Base-by-base conservation (phyloP, 2,329 filamentous ascomycete genomes). In the Penicillium sp. region DNA sequence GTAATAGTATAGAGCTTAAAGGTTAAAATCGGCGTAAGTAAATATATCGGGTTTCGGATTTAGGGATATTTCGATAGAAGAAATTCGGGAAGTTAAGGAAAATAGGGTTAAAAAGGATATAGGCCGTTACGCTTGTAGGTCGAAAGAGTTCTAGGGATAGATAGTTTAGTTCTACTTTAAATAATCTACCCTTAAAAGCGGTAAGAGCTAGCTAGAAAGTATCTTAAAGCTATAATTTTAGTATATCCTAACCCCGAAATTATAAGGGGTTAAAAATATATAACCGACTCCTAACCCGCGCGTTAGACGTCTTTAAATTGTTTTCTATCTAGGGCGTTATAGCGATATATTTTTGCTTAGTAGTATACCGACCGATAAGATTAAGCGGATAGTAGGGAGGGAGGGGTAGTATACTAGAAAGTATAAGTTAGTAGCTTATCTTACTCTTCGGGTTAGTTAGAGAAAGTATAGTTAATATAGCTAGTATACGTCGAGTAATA, bases 101-200 rank as follows among this genome's bases (percentile, higher is more conserved):
- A 31, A 37, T 8, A 31, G 4, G 33, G 35, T 31, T n/a, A 38
- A 49, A 30, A 49, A 49, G 46, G 25, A 40, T 11, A 22, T 5
- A 16, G 12, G 19, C n/a, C 4, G 25, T 48, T 48, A 14, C 4
- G 40, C 7, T 36, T 37, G 12, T 19, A 45, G 37, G 19, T 31
- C 26, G 5, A 46, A 50, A 45, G 49, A 56, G 54, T 56, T 56
- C 44, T 31, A 55, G 35, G 50, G 57, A 45, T 59, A 25, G 53
- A 16, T 28, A 12, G 40, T 28, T 28, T 42, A 42, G 19, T 42
- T 28, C 22, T 22, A 14, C 14, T 42, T 25, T 2, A 42, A 42
- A 42, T 28, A 28, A 44, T 17, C 26, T 44, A 44, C 17, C 17
- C 42, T 44, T 22, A 22, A 33, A 31, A 44, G 42, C 42, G 42